phyloP scores from a whole-genome alignment of 306 rosid species.

The Quercus dentata region DNA sequence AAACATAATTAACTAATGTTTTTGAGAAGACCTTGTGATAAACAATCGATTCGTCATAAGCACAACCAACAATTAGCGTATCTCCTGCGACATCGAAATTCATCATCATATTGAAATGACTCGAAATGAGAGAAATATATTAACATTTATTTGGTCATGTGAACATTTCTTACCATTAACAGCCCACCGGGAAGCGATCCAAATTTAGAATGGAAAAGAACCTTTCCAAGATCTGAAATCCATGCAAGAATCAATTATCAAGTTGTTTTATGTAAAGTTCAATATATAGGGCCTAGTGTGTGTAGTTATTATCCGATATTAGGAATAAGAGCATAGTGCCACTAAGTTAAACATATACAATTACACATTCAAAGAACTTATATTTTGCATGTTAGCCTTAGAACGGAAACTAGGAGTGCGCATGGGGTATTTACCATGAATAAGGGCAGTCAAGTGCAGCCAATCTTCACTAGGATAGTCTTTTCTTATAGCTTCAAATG shows the following conservation, averaged over 20 bases:
- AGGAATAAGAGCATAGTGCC: too few species aligned
- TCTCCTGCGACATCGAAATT: conserved; percentile 24
- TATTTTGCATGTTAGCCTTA: background rate
- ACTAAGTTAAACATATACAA: background rate
- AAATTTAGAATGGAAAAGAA: conserved; percentile 33
- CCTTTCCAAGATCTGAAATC: conserved; percentile 46
- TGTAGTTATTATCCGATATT: too few species aligned
- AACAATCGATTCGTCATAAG: conserved; percentile 35
- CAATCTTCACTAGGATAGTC: conserved; percentile 24
- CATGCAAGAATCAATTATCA: background rate
- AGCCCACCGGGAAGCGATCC: conserved; percentile 54
- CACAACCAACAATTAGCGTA: conserved; percentile 42
- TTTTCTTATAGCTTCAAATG: conserved; percentile 25
- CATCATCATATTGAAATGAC: background rate
- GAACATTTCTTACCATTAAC: conserved; percentile 36
- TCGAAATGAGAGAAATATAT: background rate
- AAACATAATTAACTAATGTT: background rate
- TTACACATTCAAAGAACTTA: background rate
- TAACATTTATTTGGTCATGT: background rate
- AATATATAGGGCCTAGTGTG: too few species aligned
- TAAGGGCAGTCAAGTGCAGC: conserved; percentile 42
- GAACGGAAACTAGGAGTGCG: background rate
- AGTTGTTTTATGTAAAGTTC: too few species aligned
- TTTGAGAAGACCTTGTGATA: conserved; percentile 30
- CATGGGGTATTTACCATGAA: conserved; percentile 33